Conservation (phyloP, 352 stramenopile species). For the Globisporangium viniferum region DNA sequence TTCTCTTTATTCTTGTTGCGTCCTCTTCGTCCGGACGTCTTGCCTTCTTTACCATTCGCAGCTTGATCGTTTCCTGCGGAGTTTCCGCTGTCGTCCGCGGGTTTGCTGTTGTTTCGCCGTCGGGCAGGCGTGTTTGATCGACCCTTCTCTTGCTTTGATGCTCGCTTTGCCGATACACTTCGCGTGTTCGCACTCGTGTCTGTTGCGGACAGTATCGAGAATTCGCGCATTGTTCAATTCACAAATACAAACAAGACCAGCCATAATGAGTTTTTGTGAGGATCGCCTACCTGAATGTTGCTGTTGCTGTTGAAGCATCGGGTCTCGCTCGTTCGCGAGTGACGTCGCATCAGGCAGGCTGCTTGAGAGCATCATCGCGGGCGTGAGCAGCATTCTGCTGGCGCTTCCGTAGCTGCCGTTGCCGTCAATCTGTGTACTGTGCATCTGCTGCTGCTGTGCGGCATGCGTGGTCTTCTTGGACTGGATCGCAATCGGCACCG, state of each 20-base stretch:
- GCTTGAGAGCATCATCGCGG: slow-evolving; percentile 74
- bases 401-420: slow-evolving; percentile 19
- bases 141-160: slow-evolving; percentile 34
- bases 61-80: background rate
- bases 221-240: background rate
- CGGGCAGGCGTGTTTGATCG: slow-evolving; percentile 40
- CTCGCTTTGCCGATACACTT: slow-evolving; percentile 52
- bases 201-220: background rate
- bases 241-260: background rate
- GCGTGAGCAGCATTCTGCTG: slow-evolving; percentile 57
- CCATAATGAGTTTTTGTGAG: background rate
- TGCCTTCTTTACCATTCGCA: slow-evolving; percentile 8
- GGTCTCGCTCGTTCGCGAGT: slow-evolving; percentile 14
- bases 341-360: slow-evolving; percentile 41
- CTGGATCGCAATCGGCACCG: slow-evolving; percentile 27
- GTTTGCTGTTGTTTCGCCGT: slow-evolving; percentile 38
- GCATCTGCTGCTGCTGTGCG: slow-evolving; percentile 3
- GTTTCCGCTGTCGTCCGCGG: slow-evolving; percentile 6
- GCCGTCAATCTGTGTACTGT: slow-evolving; percentile 8
- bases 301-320: slow-evolving; percentile 3
- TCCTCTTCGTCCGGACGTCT: slow-evolving; percentile 24
- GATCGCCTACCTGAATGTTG: background rate
- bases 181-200: slow-evolving; percentile 14
- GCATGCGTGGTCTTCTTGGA: slow-evolving; percentile 9
- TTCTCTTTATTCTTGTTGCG: slow-evolving; percentile 37